Base-by-base conservation (phyloP, 768 basidiomycete genomes). In the Pleurotus tuber-regium region DNA sequence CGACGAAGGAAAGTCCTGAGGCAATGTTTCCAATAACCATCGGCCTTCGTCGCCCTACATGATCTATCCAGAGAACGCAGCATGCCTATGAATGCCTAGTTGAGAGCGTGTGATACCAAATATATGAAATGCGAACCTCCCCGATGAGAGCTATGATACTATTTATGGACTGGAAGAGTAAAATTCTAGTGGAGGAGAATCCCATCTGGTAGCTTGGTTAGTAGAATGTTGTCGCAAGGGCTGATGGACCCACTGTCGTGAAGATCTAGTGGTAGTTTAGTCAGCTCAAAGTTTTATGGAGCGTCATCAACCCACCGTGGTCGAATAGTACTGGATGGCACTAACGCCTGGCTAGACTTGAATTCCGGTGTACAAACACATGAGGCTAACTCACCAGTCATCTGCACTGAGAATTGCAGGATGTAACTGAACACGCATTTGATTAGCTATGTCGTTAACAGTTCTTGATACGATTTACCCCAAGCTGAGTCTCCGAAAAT, bases 401-500 rank as follows among this genome's bases (percentile, higher is more conserved):
- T 81, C 57, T 84, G 82, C 7, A 81, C 78, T 6, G 76, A 77
- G 58, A 80, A 79, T 60, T 82, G 76, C 1, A 77, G 63, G 35
- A 77, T 74, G 53, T 70, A 72, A 31, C 63, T 71, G 49, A 50
- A 58, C 55, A 28, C 57, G 44, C n/a, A n/a, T n/a, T n/a, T n/a
- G n/a, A n/a, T n/a, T n/a, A n/a, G n/a, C n/a, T n/a, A n/a, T n/a
- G n/a, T n/a, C n/a, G n/a, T n/a, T n/a, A n/a, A n/a, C n/a, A n/a
- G n/a, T n/a, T n/a, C n/a, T n/a, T n/a, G n/a, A n/a, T n/a, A n/a
- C n/a, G n/a, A 63, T 63, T 23, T 40, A 71, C 64, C 77, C 77
- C 12, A 80, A 68, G 31, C 69, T 59, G 1, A 79, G 61, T 8
- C 78, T 65, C 4, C 77, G 71, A 57, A 78, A 73, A 63, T 79